Conservation (phyloP, 2,329 filamentous ascomycete genomes). For the Neopestalotiopsis sp. region DNA sequence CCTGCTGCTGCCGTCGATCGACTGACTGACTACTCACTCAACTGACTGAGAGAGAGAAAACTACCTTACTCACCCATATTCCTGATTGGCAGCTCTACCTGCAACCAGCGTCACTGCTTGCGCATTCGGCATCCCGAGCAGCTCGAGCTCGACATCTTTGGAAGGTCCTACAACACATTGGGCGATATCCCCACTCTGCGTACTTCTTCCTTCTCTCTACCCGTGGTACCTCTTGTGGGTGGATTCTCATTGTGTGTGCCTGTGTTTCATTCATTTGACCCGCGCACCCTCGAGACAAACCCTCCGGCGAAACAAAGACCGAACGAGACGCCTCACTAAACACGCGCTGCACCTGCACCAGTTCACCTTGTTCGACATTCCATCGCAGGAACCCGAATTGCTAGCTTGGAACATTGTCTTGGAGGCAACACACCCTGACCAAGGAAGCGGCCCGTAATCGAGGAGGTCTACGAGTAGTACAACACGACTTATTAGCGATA, state of each 20-base stretch:
- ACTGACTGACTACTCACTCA: background rate
- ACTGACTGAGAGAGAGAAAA: background rate
- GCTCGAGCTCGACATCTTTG: slow-evolving; percentile 11
- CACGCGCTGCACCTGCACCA: background rate
- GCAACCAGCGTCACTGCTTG: background rate
- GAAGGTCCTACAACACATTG: slow-evolving; percentile 4
- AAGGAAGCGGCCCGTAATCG: background rate
- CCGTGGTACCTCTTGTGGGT: background rate
- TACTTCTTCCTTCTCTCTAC: background rate
- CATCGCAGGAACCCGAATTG: slow-evolving; percentile 29
- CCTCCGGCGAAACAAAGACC: slow-evolving; percentile 21
- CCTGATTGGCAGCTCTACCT: background rate
- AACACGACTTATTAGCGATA: background rate
- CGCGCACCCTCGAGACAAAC: background rate
- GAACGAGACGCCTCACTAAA: slow-evolving; percentile 3
- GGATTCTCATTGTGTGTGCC: slow-evolving; percentile 4
- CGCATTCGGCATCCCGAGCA: background rate
- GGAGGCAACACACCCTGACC: slow-evolving; percentile 5
- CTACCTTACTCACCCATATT: background rate
- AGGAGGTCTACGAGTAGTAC: background rate
- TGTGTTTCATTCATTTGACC: slow-evolving; percentile 15
- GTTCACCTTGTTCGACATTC: background rate
- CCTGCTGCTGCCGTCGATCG: background rate
- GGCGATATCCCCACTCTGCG: slow-evolving; percentile 5
- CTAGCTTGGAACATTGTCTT: slow-evolving; percentile 31